A percentile compares a stretch with the other conserved stretches of the same genome.
Conservation (phyloP, 23 red algal species). For the Chondrus crispus region DNA sequence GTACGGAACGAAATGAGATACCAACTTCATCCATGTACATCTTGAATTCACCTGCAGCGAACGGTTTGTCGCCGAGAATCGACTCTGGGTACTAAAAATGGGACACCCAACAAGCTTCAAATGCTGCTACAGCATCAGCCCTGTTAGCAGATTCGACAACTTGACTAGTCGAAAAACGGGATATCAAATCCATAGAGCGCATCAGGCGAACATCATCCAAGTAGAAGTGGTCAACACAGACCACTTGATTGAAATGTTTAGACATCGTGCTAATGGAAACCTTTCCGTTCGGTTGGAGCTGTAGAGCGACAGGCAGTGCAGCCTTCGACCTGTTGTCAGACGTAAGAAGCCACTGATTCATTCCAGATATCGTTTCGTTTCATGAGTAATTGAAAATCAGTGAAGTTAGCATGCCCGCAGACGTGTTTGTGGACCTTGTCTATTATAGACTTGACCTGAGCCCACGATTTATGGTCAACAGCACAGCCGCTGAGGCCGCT, state of each 20-base stretch:
- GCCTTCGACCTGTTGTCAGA: background rate
- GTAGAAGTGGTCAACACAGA: conserved; percentile 14
- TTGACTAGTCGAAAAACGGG: background rate
- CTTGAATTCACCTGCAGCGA: too few relatives aligned
- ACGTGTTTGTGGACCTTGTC: background rate
- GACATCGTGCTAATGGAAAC: background rate
- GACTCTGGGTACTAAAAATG: too few relatives aligned
- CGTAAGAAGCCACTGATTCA: background rate
- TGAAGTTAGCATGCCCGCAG: background rate
- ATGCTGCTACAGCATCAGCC: too few relatives aligned
- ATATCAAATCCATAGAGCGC: background rate
- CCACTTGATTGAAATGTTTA: background rate
- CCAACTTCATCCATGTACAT: too few relatives aligned
- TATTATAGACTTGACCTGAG: background rate
- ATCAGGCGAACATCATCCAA: background rate
- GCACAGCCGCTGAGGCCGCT: background rate
- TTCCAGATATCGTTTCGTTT: background rate
- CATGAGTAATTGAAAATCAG: conserved; percentile 14
- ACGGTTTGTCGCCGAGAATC: too few relatives aligned
- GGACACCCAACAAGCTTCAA: too few relatives aligned
- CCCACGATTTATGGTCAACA: background rate
- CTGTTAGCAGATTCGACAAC: too few relatives aligned
- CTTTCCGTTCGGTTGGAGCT: background rate
- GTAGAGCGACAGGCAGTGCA: background rate
- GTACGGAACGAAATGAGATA: too few relatives aligned